Percentiles rank a stretch among this genome's conserved stretches.
Conservation (phyloP, 495 filamentous ascomycete genomes). For the Staphylotrichum longicolle region DNA sequence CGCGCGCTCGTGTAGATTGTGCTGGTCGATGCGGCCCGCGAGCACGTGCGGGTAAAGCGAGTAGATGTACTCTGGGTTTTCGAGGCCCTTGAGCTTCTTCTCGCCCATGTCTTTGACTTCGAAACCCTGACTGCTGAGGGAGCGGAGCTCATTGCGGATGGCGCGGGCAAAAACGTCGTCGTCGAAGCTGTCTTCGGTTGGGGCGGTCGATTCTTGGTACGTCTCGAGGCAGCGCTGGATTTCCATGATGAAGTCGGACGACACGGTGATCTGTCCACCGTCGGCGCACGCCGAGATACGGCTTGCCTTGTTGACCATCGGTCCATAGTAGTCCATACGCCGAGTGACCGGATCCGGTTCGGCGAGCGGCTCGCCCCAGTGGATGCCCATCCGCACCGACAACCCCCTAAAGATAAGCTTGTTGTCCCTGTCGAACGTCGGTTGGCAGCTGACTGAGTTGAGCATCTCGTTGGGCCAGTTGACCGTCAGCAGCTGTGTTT, state of each 20-base stretch:
- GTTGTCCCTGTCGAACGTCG: conserved; percentile 76
- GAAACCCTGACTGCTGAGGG: conserved; percentile 87
- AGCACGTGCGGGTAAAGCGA: conserved; percentile 88
- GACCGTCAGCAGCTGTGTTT: conserved; percentile 79
- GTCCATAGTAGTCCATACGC: conserved; percentile 99
- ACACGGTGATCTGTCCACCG: conserved; percentile 94
- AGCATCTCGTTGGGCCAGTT: conserved; percentile 93
- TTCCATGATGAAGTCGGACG: conserved; percentile 92
- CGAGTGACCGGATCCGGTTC: conserved; percentile 93
- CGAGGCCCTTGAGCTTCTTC: conserved; percentile 89
- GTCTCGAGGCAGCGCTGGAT: conserved; percentile 87
- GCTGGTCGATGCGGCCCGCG: conserved; percentile 68
- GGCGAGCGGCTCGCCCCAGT: conserved; percentile 91
- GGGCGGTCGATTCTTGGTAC: conserved; percentile 69
- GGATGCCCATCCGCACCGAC: conserved; percentile 95
- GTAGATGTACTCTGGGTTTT: conserved; percentile 95
- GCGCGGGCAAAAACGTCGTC: conserved; percentile 67
- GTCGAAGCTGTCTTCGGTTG: conserved; percentile 65
- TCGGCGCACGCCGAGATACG: conserved; percentile 94
- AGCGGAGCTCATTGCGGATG: conserved; percentile 83
- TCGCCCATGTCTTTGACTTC: conserved; percentile 95
- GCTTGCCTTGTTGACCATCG: conserved; percentile 96
- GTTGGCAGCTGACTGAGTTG: conserved; percentile 77
- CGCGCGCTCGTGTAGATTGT: conserved; percentile 53
- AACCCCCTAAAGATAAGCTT: conserved; percentile 89